Evolutionary conservation across 73 alveolate genomes (phyloP), one percentile per base, ranked within the genome.

Genomic region (Blepharisma japonicum): DNA sequence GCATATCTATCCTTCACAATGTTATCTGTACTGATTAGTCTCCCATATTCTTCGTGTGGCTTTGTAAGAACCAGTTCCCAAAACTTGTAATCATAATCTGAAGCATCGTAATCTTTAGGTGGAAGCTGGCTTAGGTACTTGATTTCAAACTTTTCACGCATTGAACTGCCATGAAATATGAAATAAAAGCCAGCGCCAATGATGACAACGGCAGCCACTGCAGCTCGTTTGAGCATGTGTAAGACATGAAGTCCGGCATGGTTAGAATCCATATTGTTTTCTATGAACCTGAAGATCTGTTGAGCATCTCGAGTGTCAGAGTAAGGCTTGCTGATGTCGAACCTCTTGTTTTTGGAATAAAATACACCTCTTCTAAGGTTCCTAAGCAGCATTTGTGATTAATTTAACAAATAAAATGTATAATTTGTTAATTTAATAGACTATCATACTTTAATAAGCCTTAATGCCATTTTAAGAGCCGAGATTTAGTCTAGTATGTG

Each of bases 1-100:
- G 23, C 49, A 25, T 61, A 61, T 9, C 23, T 61, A 18, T 61
- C 74, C 23, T 61, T 61, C 0, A 3, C 39, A 18, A 39, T 39
- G 14, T 14, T n/a, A 48, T 61, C 74, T 61, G 74, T 18, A 48
- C 23, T 61, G 66, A 51, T 51, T 20, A 61, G 74, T n/a, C 14
- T 61, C 5, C 23, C 74, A 9, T 39, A n/a, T 20, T n/a, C 23
- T 61, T n/a, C n/a, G 50, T 8, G 11, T 20, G 38, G 38, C 23
- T 25, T n/a, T 2, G 74, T 61, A 8, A 14, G 38, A 18, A 61
- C 50, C 49, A 61, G 47, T 61, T 61, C 74, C 74, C 74, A 61
- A 5, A 20, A 61, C 23, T 61, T 61, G 47, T 61, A 61, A 39
- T 61, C 74, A 39, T 61, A 61, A 25, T 61, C 74, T 61, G 38